Base-by-base conservation (phyloP, 2,329 filamentous ascomycete genomes). In the Fusarium secorum region DNA sequence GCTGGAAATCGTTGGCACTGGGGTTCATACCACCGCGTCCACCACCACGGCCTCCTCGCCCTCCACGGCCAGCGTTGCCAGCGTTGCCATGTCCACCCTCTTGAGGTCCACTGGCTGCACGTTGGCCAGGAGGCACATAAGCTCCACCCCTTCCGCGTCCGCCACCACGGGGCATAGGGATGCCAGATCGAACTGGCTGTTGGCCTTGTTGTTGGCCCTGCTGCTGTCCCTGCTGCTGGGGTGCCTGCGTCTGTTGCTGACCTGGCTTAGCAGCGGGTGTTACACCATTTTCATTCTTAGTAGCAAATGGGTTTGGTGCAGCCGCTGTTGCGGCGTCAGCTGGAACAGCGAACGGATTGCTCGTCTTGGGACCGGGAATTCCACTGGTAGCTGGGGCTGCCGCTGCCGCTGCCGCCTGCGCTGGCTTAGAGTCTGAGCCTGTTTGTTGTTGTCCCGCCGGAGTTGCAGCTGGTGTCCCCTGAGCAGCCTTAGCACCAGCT, bases 1-100 rank as follows among this genome's bases (percentile, higher is more conserved):
- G 85, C 44, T 88, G 87, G 71, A 88, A 86, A 61, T 90, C 89
- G 52, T 84, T 81, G 14, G 85, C 87, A 17, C 79, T 80, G 2
- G 85, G 83, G 70, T 87, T 89, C 72, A 89, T 15, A 64, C 80
- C 60, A 15, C 79, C 79, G 26, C 85, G 81, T 35, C 82, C 80
- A 48, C 81, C 83, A 30, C 85, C 84, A 46, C 86, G 81, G 17
- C 68, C 68, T 48, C 85, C 84, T 55, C 86, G 81, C 7, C 68
- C 68, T 52, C 81, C 78, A 26, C 82, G 74, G 22, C 79, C 70
- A 71, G 77, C 70, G 64, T 75, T 69, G 22, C 79, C 70, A 71
- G 77, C 70, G 64, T 75, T 69, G 11, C 71, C 72, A 60, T 75
- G 55, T 45, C 75, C 78, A n/a, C 78, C 78, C 22, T 83, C 80